Base-by-base conservation (phyloP, 2,329 filamentous ascomycete species). In the Sclerotinia trifoliorum region DNA sequence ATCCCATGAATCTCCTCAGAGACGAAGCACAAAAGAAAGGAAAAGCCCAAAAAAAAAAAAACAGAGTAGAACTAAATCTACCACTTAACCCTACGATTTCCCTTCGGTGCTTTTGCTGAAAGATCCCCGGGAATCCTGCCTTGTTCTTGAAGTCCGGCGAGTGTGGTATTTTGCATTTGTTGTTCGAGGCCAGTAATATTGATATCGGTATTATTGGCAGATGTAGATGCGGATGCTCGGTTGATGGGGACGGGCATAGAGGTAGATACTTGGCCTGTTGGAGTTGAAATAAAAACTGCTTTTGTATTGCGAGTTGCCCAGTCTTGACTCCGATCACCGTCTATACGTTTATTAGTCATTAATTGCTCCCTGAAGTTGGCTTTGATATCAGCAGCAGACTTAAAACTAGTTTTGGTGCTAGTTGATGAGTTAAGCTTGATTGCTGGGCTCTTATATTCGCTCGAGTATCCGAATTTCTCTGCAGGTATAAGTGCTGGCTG, bases 1-100 rank as follows among this genome's bases (percentile, higher is more conserved):
- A n/a, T 15, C n/a, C 11, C 52, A n/a, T n/a, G 19, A 32, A 35
- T 32, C 35, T 21, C 42, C 54, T 4, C n/a, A 24, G 1, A 42
- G 15, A 2, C 32, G 0, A 35, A 39, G 6, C 26, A 17, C 11
- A 35, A 1, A 1, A 0, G 0, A 6, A 56, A 11, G 29, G 29
- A 29, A 29, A 29, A 29, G 29, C 29, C 2, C 2, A 29, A 29
- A 5, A 17, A 35, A 1, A 1, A 0, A 1, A 3, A 56, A 11
- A 15, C 7, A 5, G n/a, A n/a, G n/a, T 17, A 17, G 19, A 29
- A 19, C 7, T 7, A 3, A 19, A 48, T 39, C 15, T 39, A 63
- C 60, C 60, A 63, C 32, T 26, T 26, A 63, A 26, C 15, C 29
- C 0, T 19, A 51, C 5, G 60, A 7, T 21, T 19, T 26, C 60